Percentiles rank a stretch among this genome's conserved stretches.
These are phyloP conservation scores for Fagopyrum homotropicum DNA, from an alignment of 148 eudicot species.

Conservation along the genomic window DNA sequence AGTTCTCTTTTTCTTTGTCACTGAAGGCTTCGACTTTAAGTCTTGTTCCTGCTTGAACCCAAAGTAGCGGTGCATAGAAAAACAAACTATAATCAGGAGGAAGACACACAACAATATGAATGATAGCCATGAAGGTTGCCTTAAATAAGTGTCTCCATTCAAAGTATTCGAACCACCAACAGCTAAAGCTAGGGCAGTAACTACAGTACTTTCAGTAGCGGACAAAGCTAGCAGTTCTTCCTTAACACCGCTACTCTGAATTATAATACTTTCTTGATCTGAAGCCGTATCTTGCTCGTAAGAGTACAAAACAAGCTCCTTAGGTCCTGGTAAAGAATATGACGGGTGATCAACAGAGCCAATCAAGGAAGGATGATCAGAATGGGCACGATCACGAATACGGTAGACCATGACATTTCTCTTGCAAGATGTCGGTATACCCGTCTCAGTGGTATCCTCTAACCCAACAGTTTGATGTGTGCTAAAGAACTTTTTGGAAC, in stretches of 20 bases:
- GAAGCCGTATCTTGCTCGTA: background rate
- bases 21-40: conserved; percentile 20
- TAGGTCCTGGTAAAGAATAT: background rate
- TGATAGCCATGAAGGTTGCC: background rate
- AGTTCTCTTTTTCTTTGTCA: conserved; percentile 24
- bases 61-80: conserved; percentile 12
- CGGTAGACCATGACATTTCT: background rate
- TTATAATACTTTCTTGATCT: background rate
- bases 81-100: conserved; percentile 23
- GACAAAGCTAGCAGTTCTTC: background rate
- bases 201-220: conserved; percentile 9
- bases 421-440: background rate
- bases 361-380: conserved; percentile 8
- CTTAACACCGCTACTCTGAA: background rate
- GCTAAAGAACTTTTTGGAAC: conserved; percentile 5
- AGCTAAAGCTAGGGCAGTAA: conserved; percentile 7
- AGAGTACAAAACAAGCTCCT: conserved; percentile 10
- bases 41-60: conserved; percentile 14
- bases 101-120: background rate
- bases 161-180: background rate
- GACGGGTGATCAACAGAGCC: background rate
- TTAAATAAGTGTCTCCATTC: background rate
- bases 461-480: background rate
- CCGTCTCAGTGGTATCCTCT: conserved; percentile 1
- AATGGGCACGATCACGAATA: conserved; percentile 3